Base-by-base conservation (phyloP, 805 yeast genomes). In the Sporopachydermia quercuum region DNA sequence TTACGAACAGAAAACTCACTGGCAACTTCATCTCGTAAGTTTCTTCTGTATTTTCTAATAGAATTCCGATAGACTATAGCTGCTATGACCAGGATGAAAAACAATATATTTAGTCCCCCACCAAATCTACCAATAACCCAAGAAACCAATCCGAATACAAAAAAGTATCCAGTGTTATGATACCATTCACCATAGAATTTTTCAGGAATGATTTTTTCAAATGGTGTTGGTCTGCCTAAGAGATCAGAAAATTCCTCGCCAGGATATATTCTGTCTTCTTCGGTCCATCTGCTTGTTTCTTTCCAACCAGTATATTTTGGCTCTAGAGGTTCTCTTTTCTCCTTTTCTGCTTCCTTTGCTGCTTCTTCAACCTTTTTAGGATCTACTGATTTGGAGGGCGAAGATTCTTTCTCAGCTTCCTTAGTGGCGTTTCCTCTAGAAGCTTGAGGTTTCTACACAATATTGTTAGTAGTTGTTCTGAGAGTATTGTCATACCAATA, bases 131-230 rank as follows among this genome's bases (percentile, higher is more conserved):
- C 99, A 34, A 83, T 50, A 2, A 78, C 48, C 77, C 89, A 87
- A 3, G 94, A 82, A 13, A 80, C 54, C 11, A 81, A 54, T 0
- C 81, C 86, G 4, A 80, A 85, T 16, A 70, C 55, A 19, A 80
- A 64, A 42, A 85, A 62, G 30, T 77, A 67, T 0, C 73, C 95
- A n/a, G 78, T 77, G 39, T 79, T 78, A 57, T 91, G 97, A 54
- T 79, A 91, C 98, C 98, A 91, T 54, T 91, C 97, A 40, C 98
- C 98, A 50, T 81, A 83, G 13, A 74, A 70, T 30, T 61, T 65
- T 18, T 83, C 79, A 4, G 93, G 93, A 40, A 91, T 61, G 50
- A 78, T 71, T 43, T 72, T 68, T 51, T 86, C 96, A 43, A 87
- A 62, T 27, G 81, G 51, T 0, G 96, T 83, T 15, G 85, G 76